phyloP scores from a whole-genome alignment of 495 filamentous ascomycete species.

The Chaetomium tenue region DNA sequence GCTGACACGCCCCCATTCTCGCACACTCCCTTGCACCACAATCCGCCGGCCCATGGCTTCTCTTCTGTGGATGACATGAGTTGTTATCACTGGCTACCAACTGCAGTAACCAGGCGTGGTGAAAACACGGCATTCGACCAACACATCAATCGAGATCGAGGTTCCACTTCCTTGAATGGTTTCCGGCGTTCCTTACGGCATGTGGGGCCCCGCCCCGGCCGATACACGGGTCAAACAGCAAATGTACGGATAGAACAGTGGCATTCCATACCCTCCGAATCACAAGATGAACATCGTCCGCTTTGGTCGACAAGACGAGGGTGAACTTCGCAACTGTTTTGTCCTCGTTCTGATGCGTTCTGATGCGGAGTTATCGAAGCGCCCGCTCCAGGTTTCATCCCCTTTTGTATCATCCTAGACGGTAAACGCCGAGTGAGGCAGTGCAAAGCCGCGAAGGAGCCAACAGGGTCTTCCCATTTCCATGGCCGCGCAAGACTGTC shows the following conservation, averaged over 20 bases:
- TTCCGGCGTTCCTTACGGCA: neutral
- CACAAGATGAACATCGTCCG: no score
- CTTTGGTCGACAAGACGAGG: neutral
- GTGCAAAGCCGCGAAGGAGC: slow-evolving; percentile 15
- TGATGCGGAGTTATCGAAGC: neutral
- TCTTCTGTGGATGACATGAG: neutral
- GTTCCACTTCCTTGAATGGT: neutral
- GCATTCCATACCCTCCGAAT: no score
- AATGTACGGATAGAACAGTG: neutral
- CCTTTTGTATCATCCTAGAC: neutral
- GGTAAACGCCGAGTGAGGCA: slow-evolving; percentile 12
- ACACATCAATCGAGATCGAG: neutral
- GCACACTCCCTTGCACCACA: neutral
- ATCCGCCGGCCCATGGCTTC: neutral
- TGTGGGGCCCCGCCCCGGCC: neutral
- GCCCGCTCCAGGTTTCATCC: neutral
- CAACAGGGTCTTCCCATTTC: slow-evolving; percentile 20
- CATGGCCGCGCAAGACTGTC: slow-evolving; percentile 16
- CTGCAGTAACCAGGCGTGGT: neutral
- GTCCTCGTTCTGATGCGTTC: neutral
- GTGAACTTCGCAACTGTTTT: neutral
- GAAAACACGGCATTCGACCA: neutral
- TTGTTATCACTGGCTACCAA: neutral
- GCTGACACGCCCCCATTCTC: neutral
- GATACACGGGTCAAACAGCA: neutral